Base-by-base conservation (phyloP, 2,329 filamentous ascomycete species). In the Colletotrichum higginsianum region DNA sequence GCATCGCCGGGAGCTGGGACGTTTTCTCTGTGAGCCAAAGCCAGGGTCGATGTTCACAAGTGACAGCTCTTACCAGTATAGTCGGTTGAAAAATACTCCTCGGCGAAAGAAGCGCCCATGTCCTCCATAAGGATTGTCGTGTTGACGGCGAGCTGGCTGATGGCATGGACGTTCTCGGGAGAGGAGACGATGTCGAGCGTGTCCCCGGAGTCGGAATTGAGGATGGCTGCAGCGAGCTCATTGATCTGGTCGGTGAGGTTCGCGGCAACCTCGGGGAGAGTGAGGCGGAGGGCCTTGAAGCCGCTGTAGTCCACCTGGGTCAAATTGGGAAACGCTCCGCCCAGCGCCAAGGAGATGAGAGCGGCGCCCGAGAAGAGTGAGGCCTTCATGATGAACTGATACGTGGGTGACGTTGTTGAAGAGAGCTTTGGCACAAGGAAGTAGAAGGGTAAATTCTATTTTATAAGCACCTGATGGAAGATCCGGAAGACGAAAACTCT, bases 161-260 rank as follows among this genome's bases (percentile, higher is more conserved):
- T 79, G 12, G 75, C 73, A 3, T 60, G 65, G 7, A 80, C 35
- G 7, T 82, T 75, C 18, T 75, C 75, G 11, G 81, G 80, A 0
- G 77, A 74, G 13, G 82, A 68, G 13, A 80, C 76, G 21, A 83
- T 74, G 56, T 83, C 81, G 3, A 83, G 47, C 16, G 40, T 23
- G 4, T 52, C 56, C 23, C 53, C 62, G 7, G 69, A 64, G 0
- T 60, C 69, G 0, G 72, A 61, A 26, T 67, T 65, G 4, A 73
- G 46, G 3, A 72, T 40, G 1, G 67, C 63, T 0, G 63, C 56
- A 6, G 60, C 63, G 3, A 74, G 67, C 56, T 74, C 58, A 18
- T 23, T 57, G 61, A 74, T 74, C 42, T 71, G 49, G 11, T 74
- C 63, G 2, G 44, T 44, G 7, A 71, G 38, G 2, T 47, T 63